phyloP scores from a whole-genome alignment of 805 yeast genomes.

The Spathaspora boniae region DNA sequence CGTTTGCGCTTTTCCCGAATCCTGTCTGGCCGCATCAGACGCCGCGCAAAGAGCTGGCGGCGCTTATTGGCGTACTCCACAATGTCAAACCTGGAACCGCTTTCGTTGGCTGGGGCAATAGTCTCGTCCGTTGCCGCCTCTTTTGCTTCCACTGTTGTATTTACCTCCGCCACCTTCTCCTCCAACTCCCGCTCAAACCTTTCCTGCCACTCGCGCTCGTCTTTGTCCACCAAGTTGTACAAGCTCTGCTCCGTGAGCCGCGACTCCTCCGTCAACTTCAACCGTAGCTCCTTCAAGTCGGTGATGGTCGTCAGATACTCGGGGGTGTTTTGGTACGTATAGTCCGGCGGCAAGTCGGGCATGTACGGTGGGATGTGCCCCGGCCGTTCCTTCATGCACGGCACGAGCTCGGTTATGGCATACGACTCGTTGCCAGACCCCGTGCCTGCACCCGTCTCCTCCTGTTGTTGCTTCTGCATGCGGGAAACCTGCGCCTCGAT shows the following conservation, averaged over 20 bases:
- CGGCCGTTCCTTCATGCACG: conserved; percentile 37
- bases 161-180: conserved; percentile 11
- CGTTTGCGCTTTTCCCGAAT: conserved; percentile 23
- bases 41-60: conserved; percentile 27
- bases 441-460: conserved; percentile 1
- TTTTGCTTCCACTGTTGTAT: conserved; percentile 3
- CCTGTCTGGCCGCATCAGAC: no score
- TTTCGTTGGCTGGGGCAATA: conserved; percentile 1
- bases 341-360: conserved; percentile 91
- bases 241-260: conserved; percentile 76
- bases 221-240: conserved; percentile 49
- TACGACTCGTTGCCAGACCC: conserved; percentile 38
- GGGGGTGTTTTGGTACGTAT: conserved; percentile 81
- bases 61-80: conserved; percentile 54
- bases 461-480: conserved; percentile 9
- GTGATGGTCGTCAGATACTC: conserved; percentile 56
- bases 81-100: conserved; percentile 44
- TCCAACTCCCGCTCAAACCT: conserved; percentile 25
- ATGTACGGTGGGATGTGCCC: conserved; percentile 67
- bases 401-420: conserved; percentile 54
- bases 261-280: conserved; percentile 76
- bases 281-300: conserved; percentile 69
- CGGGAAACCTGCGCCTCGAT: conserved; percentile 1
- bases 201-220: conserved; percentile 27
- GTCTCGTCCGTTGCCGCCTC: conserved; percentile 4